A percentile compares a stretch with the other conserved stretches of the same genome.
These are phyloP conservation scores for Hyphodiscus hymeniophilus DNA, from an alignment of 495 filamentous ascomycete species.

Conservation along the genomic window DNA sequence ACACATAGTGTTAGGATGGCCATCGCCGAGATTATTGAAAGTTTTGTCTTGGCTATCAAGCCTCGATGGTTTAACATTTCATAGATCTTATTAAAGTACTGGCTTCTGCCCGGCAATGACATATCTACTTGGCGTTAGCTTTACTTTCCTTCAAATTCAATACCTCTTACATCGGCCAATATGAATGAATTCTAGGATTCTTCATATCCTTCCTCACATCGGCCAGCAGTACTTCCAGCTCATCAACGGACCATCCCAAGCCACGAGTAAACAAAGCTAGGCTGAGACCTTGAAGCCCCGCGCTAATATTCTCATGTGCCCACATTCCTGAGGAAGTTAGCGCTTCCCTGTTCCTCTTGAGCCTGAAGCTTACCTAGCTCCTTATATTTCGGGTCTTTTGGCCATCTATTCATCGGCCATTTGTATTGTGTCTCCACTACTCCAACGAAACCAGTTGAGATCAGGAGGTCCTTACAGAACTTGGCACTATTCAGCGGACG, in stretches of 20 bases:
- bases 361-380: slow-evolving; percentile 1
- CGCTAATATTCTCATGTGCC: slow-evolving; percentile 37
- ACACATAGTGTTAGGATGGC: no score
- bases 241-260: slow-evolving; percentile 35
- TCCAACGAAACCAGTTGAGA: slow-evolving; percentile 42
- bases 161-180: slow-evolving; percentile 19
- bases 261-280: slow-evolving; percentile 19
- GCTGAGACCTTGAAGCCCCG: slow-evolving; percentile 16
- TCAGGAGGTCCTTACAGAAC: no score
- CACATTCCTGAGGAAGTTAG: slow-evolving; percentile 5
- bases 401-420: slow-evolving; percentile 42
- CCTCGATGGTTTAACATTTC: no score
- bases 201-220: slow-evolving; percentile 38
- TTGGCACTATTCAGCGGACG: no score
- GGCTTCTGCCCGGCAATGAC: no score
- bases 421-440: slow-evolving; percentile 30
- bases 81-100: no score
- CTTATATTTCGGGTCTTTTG: slow-evolving; percentile 29
- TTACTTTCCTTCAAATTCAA: no score
- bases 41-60: no score
- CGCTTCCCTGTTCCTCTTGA: no score
- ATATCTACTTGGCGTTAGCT: no score
- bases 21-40: no score
- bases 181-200: slow-evolving; percentile 37
- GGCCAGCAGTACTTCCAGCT: slow-evolving; percentile 38